phyloP scores from a whole-genome alignment of 352 stramenopile genomes.

The Globisporangium viniferum region DNA sequence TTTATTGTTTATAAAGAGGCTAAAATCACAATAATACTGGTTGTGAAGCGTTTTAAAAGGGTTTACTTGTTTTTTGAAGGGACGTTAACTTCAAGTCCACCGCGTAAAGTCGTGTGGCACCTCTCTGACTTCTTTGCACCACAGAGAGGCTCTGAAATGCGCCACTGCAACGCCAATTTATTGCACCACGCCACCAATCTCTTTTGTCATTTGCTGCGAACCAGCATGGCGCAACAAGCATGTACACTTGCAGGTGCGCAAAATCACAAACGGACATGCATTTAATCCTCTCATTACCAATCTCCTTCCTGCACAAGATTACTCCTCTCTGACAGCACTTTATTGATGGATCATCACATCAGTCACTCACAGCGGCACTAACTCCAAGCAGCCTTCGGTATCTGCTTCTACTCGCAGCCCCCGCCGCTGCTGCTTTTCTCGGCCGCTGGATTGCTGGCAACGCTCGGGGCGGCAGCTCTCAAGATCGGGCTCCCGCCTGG shows the following conservation, averaged over 20 bases:
- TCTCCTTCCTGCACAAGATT: not conserved
- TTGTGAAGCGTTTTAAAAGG: not conserved
- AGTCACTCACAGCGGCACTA: not conserved
- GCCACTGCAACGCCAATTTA: not conserved
- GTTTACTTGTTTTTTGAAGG: not conserved
- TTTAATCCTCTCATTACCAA: not conserved
- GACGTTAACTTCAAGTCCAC: not conserved
- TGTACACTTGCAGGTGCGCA: not conserved
- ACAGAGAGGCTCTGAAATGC: not conserved
- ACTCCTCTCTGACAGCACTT: not conserved
- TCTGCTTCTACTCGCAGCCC: not conserved
- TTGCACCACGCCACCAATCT: not conserved
- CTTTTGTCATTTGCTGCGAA: not conserved
- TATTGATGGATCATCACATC: not conserved
- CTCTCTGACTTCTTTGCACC: not conserved
- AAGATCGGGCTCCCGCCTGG: not conserved
- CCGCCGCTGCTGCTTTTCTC: not conserved
- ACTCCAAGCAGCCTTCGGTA: not conserved
- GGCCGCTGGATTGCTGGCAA: not conserved
- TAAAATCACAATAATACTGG: not conserved
- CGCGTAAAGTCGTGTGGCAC: not conserved
- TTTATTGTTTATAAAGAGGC: not conserved
- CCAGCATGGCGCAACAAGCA: not conserved
- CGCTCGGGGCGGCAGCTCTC: not conserved
- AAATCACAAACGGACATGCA: not conserved